Evolutionary conservation across 805 yeast species (phyloP).

Genomic region (Candida berthetii): DNA sequence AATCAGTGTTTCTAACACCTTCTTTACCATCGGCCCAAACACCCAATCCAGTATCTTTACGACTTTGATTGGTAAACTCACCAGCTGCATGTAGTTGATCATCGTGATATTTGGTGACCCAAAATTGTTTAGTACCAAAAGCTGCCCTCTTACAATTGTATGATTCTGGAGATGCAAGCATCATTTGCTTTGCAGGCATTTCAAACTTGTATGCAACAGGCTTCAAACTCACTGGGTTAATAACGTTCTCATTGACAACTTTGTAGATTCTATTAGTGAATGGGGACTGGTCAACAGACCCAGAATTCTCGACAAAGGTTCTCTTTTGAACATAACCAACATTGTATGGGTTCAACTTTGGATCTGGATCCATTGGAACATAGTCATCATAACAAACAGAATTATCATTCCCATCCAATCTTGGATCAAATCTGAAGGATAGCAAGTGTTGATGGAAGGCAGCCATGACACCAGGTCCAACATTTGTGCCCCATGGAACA

Average conservation of each 20-base stretch:
- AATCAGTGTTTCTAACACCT: conserved; percentile 64
- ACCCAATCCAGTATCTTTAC: conserved; percentile 62
- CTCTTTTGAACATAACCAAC: conserved; percentile 65
- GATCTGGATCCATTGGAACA: conserved; percentile 49
- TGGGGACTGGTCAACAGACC: conserved; percentile 67
- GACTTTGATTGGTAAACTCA: conserved; percentile 80
- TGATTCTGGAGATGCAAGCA: conserved; percentile 58
- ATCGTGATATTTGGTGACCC: conserved; percentile 78
- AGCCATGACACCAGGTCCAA: conserved; percentile 78
- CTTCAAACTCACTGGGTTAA: conserved; percentile 61
- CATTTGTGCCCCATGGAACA: conserved; percentile 66
- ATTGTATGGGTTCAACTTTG: conserved; percentile 54
- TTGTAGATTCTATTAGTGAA: conserved; percentile 69
- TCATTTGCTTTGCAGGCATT: conserved; percentile 73
- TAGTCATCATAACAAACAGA: conserved; percentile 72
- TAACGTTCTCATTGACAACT: conserved; percentile 65
- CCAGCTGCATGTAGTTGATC: conserved; percentile 76
- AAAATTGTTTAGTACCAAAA: conserved; percentile 71
- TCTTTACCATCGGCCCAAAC: conserved; percentile 66
- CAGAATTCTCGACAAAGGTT: conserved; percentile 62
- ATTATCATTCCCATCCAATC: conserved; percentile 75
- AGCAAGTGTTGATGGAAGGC: conserved; percentile 81
- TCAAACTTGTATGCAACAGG: conserved; percentile 75
- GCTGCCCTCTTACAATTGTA: conserved; percentile 65
- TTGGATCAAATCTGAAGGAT: conserved; percentile 76